Percentiles rank a stretch among this genome's conserved stretches.
Conservation (phyloP, 805 yeast genomes). For the Diddensiella transvaalensis region DNA sequence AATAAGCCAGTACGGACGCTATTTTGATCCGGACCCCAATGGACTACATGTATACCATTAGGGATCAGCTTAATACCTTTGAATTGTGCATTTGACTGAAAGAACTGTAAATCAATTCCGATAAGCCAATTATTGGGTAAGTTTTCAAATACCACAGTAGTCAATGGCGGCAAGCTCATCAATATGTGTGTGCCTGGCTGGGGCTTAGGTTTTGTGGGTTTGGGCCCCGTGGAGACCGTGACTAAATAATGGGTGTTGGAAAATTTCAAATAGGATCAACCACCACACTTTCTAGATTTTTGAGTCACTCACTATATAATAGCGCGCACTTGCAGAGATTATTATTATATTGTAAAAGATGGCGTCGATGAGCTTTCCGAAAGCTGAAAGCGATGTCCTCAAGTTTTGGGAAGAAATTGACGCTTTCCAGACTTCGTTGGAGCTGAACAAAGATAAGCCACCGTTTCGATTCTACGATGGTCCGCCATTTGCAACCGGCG, state of each 20-base stretch:
- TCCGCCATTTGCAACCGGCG: slow-evolving; percentile 99
- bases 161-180: slow-evolving; percentile 16
- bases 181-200: background rate
- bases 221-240: background rate
- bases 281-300: background rate
- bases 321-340: too few species aligned
- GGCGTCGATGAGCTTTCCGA: slow-evolving; percentile 57
- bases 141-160: slow-evolving; percentile 30
- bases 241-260: background rate
- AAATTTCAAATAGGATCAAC: background rate
- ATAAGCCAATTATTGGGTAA: slow-evolving; percentile 37
- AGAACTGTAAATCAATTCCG: slow-evolving; percentile 51
- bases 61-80: slow-evolving; percentile 52
- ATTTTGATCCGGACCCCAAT: slow-evolving; percentile 40
- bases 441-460: slow-evolving; percentile 79
- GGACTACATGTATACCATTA: slow-evolving; percentile 52
- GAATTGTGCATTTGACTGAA: slow-evolving; percentile 39
- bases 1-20: slow-evolving; percentile 41
- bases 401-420: slow-evolving; percentile 83
- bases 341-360: background rate
- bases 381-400: slow-evolving; percentile 81
- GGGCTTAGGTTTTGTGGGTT: too few species aligned
- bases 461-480: slow-evolving; percentile 95
- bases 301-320: background rate
- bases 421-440: slow-evolving; percentile 86